Base-by-base conservation (phyloP, 371 early-diverging fungal species). In the Chytridiales sp. region DNA sequence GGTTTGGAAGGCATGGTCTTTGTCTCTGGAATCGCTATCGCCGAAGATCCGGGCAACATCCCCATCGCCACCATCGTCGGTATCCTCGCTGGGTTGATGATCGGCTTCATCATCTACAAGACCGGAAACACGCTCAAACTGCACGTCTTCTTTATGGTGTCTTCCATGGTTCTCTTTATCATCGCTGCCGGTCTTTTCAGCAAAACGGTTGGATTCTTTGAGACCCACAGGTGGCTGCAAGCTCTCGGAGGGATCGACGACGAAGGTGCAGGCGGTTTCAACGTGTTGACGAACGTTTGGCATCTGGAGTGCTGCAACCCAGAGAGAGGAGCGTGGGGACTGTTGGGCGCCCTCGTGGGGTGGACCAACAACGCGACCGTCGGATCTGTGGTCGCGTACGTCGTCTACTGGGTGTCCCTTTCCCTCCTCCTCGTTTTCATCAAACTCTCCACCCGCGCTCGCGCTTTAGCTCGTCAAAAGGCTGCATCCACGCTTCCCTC, bases 1-100 rank as follows among this genome's bases (percentile, higher is more conserved):
- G 90, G 90, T 4, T 76, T 93, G 31, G 90, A 89, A 69, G 82
- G 87, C 17, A 79, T 93, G 4, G 82, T 93, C 0, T 89, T 92
- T 68, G 81, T 91, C 46, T 90, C 85, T 55, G 93, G 92, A 40
- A 44, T 59, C 35, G 46, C 60, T 43, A 69, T 90, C 30, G 70
- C 80, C 39, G 83, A 85, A 29, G 67, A 76, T 17, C 81, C 85
- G 2, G 76, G 77, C 29, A 78, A 89, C 1, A 85, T 93, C 56
- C 93, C 93, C 15, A 68, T 90, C 38, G 86, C 93, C 11, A 86
- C 82, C 34, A 68, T 88, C 19, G 71, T 70, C 34, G 93, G 92
- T 3, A 58, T 89, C 34, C 21, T 85, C 2, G 67, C 81, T 42
- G 93, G 92, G 32, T 41, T 60, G 44, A 6, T 82, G 8, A 67